A percentile compares a stretch with the other conserved stretches of the same genome.
Conservation (phyloP, 2,329 filamentous ascomycete species). For the Didymella exigua region DNA sequence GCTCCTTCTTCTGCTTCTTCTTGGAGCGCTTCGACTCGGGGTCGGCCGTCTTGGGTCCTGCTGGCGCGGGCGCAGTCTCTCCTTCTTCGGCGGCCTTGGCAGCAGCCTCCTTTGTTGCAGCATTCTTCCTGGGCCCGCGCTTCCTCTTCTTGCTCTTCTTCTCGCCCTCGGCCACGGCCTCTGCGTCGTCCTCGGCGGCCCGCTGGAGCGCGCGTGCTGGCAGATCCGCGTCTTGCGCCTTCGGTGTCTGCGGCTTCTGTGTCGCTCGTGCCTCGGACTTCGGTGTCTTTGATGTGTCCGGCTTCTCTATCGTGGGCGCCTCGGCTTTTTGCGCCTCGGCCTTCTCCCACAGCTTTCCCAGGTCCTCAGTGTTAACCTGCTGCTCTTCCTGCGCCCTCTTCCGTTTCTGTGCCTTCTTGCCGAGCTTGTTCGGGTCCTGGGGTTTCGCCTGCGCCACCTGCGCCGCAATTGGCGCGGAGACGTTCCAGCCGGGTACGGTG, state of each 20-base stretch:
- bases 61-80: constrained; percentile 28
- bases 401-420: constrained; percentile 63
- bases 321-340: constrained; percentile 58
- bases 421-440: constrained; percentile 47
- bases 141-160: constrained; percentile 45
- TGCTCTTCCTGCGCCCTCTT: constrained; percentile 71
- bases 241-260: constrained; percentile 12
- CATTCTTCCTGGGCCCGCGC: constrained; percentile 30
- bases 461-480: constrained; percentile 74
- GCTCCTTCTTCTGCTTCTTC: constrained; percentile 44
- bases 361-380: constrained; percentile 73
- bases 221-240: background rate
- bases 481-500: constrained; percentile 89
- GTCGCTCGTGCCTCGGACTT: constrained; percentile 55
- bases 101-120: constrained; percentile 32
- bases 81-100: constrained; percentile 24
- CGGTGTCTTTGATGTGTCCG: background rate
- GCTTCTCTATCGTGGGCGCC: no score
- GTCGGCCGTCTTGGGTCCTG: constrained; percentile 18
- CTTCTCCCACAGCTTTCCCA: constrained; percentile 50
- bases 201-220: constrained; percentile 58
- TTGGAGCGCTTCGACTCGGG: constrained; percentile 40
- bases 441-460: constrained; percentile 60
- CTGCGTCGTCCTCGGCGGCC: constrained; percentile 46
- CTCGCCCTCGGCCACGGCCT: constrained; percentile 37